phyloP scores from a whole-genome alignment of 176 grass and related monocot genomes.

The Zea mays region DNA sequence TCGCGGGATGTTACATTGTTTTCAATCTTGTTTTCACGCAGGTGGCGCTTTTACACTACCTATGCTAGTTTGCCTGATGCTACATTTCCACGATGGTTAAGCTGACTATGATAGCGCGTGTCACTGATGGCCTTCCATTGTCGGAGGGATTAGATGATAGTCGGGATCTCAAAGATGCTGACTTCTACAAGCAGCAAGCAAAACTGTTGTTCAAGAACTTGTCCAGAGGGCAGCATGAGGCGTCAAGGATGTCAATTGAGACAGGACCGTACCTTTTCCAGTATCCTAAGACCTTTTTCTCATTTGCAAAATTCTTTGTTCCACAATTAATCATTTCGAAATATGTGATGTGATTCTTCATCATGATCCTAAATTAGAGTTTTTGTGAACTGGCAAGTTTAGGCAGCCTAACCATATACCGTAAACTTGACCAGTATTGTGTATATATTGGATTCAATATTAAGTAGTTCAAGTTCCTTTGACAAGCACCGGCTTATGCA shows the following conservation, averaged over 20 bases:
- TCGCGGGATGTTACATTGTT: too few relatives aligned
- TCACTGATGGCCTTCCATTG: conserved; percentile 84
- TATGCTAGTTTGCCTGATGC: conserved; percentile 30
- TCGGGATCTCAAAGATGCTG: conserved; percentile 72
- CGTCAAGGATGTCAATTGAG: conserved; percentile 86
- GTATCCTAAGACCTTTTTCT: conserved; percentile 50
- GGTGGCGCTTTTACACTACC: conserved; percentile 31
- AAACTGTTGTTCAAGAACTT: conserved; percentile 89
- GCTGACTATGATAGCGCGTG: conserved; percentile 91
- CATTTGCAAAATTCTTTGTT: background rate
- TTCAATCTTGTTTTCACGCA: conserved; percentile 26
- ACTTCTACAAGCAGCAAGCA: conserved; percentile 91
- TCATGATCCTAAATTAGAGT: background rate
- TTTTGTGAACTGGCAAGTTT: background rate
- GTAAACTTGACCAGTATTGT: background rate
- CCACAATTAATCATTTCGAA: background rate
- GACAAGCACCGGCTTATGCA: background rate
- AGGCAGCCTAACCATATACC: background rate
- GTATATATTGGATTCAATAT: background rate
- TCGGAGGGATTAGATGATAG: conserved; percentile 83
- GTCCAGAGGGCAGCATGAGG: conserved; percentile 73
- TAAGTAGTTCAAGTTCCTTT: conserved; percentile 8
- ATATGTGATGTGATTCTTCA: background rate
- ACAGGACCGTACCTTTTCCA: conserved; percentile 85
- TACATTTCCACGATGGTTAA: conserved; percentile 66